Conservation (phyloP, 345 rosid species). For the Euphorbia tirucalli region DNA sequence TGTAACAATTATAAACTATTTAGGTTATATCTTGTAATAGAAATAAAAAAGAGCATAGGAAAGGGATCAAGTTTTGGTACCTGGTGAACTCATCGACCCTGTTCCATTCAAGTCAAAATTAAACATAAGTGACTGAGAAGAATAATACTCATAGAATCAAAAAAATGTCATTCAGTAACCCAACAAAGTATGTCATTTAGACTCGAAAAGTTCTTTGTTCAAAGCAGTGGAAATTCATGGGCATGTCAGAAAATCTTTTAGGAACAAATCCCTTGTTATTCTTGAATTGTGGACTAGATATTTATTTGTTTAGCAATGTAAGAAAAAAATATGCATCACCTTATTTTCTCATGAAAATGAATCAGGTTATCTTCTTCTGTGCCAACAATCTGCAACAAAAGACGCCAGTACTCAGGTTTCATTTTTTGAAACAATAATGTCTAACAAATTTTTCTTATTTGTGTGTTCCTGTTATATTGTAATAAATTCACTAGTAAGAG, state of each 20-base stretch:
- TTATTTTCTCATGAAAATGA: constrained; percentile 87
- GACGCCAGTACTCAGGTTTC: not conserved
- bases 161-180: no score
- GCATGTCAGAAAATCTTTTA: constrained; percentile 5
- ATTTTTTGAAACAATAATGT: not conserved
- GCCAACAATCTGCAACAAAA: constrained; percentile 66
- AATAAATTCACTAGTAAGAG: not conserved
- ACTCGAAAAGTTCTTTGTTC: not conserved
- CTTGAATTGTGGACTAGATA: constrained; percentile 3
- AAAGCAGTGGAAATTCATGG: not conserved
- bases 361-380: constrained; percentile 85
- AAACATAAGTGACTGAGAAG: constrained; percentile 25
- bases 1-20: not conserved
- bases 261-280: constrained; percentile 11
- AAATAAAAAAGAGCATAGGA: not conserved
- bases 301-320: constrained; percentile 3
- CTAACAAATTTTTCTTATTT: constrained; percentile 25
- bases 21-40: not conserved
- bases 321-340: constrained; percentile 45
- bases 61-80: constrained; percentile 31
- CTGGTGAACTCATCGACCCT: constrained; percentile 94
- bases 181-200: constrained; percentile 6
- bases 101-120: constrained; percentile 38
- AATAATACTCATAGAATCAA: constrained; percentile 1
- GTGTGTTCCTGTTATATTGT: constrained; percentile 10